Conservation (phyloP, 2,329 filamentous ascomycete species). For the Aureobasidium sp. region DNA sequence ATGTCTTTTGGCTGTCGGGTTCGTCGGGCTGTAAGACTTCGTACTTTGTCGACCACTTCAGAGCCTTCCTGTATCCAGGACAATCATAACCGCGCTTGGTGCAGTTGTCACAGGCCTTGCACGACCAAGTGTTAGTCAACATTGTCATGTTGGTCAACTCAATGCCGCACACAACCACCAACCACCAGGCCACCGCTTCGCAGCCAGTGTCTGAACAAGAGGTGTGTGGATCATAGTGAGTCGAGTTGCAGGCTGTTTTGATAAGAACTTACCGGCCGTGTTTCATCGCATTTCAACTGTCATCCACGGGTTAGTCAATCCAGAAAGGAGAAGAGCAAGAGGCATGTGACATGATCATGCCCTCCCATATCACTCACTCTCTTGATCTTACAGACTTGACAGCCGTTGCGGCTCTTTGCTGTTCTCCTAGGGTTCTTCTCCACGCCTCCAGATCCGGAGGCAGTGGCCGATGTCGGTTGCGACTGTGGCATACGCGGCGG, state of each 20-base stretch:
- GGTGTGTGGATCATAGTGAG: not conserved
- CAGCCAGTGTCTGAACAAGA: not conserved
- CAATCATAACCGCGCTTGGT: conserved; percentile 35
- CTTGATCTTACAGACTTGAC: conserved; percentile 13
- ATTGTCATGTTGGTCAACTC: not conserved
- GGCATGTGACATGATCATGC: not conserved
- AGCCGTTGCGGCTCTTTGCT: conserved; percentile 13
- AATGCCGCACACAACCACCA: not conserved
- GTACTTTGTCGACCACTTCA: conserved; percentile 43
- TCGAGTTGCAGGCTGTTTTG: not conserved
- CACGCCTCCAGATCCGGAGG: conserved; percentile 10
- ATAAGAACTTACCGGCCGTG: conserved; percentile 23
- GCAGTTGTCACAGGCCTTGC: conserved; percentile 34
- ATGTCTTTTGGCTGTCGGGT: conserved; percentile 4
- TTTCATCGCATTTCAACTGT: conserved; percentile 36
- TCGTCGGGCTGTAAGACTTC: conserved; percentile 33
- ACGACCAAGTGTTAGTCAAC: not conserved
- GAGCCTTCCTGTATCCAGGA: conserved; percentile 39
- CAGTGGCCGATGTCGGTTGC: conserved; percentile 1
- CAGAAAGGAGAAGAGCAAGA: not conserved
- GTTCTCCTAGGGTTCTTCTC: conserved; percentile 10
- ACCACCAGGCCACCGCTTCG: not conserved
- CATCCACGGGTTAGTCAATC: not conserved
- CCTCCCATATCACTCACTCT: not conserved
- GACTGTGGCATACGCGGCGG: conserved; percentile 1